phyloP scores from a whole-genome alignment of 352 stramenopile genomes.

The Stramenopiles sp. region DNA sequence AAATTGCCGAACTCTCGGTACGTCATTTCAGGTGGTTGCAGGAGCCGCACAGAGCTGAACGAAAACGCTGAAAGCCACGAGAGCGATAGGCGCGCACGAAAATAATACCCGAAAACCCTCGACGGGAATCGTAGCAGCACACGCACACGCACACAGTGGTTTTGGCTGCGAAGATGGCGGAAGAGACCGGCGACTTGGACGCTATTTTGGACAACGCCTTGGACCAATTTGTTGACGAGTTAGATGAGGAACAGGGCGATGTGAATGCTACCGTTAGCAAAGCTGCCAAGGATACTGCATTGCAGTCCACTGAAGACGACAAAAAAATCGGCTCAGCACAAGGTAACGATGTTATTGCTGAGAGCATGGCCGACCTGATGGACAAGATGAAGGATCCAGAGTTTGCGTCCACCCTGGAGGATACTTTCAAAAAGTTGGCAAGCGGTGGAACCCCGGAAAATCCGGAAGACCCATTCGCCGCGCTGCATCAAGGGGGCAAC shows the following conservation, averaged over 20 bases:
- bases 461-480: background rate
- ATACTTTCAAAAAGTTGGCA: slow-evolving; percentile 5
- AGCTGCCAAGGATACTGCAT: slow-evolving; percentile 1
- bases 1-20: too few species aligned
- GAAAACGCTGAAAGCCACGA: too few species aligned
- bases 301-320: slow-evolving; percentile 22
- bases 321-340: slow-evolving; percentile 14
- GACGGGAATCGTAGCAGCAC: too few species aligned
- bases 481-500: background rate
- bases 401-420: slow-evolving; percentile 55
- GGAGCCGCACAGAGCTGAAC: too few species aligned
- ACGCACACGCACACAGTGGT: too few species aligned
- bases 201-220: slow-evolving; percentile 36
- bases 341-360: background rate
- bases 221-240: slow-evolving; percentile 51
- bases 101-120: too few species aligned
- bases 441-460: background rate
- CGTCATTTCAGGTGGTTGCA: too few species aligned
- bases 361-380: slow-evolving; percentile 60
- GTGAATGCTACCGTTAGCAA: background rate
- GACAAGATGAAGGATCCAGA: slow-evolving; percentile 52
- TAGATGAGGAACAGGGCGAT: slow-evolving; percentile 14
- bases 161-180: slow-evolving; percentile 16
- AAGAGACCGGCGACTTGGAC: slow-evolving; percentile 18
- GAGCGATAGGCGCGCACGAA: too few species aligned